Base-by-base conservation (phyloP, 2,329 filamentous ascomycete genomes). In the Penicillium sp. region DNA sequence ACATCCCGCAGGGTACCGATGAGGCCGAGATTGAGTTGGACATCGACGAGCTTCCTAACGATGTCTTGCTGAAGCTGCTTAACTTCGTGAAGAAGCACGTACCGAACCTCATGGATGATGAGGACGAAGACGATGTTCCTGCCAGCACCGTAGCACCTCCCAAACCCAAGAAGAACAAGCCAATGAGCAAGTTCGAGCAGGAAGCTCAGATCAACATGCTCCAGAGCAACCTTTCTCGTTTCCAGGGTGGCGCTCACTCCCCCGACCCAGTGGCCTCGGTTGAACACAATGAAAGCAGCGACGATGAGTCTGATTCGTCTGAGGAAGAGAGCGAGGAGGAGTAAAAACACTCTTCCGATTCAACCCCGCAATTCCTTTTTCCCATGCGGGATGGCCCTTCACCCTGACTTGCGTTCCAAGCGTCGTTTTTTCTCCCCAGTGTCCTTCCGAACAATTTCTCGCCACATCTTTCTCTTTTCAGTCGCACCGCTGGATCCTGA, bases 91-190 rank as follows among this genome's bases (percentile, higher is more conserved):
- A 78, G 68, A 77, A 78, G 64, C 74, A 79, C 51, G 75, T 72
- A 3, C 74, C 76, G 5, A 70, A 76, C 40, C 67, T 77, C 47
- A 64, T 75, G 49, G 72, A 76, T 54, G 74, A 76, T 46, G 75
- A 79, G 22, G 76, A 79, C 43, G 76, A 79, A 32, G 76, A 79
- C 14, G 66, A 64, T 5, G 62, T 72, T 14, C 71, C 75, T 18
- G 53, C 66, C 26, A 62, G 67, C 31, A 69, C 65, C n/a, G 62
- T 73, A 18, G 69, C 72, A 4, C 68, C 72, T 18, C 65, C 75
- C 4, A 79, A 79, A 62, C 71, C 74, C 2, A 81, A 80, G 69
- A 81, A 80, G 67, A 79, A 78, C 63, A 80, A 80, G 66, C 78
- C 78, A 1, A 80, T 80, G 78, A 79, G 75, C 68, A 80, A 79